Conservation (phyloP, 495 filamentous ascomycete genomes). For the Aspergillus funiculosus region DNA sequence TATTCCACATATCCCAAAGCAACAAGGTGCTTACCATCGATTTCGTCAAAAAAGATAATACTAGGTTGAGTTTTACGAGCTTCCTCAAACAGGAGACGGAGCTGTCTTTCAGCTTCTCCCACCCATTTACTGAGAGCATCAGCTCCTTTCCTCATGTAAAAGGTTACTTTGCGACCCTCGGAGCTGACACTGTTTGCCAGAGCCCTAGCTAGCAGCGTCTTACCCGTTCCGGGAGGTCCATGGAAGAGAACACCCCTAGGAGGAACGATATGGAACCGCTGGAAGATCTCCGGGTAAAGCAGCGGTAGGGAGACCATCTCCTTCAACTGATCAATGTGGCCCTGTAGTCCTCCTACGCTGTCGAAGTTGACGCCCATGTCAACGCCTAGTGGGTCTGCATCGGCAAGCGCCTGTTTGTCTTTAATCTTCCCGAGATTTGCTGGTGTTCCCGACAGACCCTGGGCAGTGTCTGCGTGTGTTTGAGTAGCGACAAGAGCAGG, state of each 20-base stretch:
- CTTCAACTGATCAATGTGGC: constrained; percentile 91
- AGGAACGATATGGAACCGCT: constrained; percentile 82
- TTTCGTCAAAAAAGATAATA: constrained; percentile 99
- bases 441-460: constrained; percentile 59
- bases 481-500: constrained; percentile 55
- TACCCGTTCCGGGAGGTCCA: constrained; percentile 94
- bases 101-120: constrained; percentile 91
- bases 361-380: constrained; percentile 88
- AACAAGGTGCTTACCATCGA: constrained; percentile 60
- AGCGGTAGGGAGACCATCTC: constrained; percentile 95
- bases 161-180: constrained; percentile 87
- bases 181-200: constrained; percentile 75
- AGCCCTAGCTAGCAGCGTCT: constrained; percentile 88
- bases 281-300: constrained; percentile 92
- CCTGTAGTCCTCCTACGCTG: constrained; percentile 82
- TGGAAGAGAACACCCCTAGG: constrained; percentile 94
- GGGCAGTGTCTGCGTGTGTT: constrained; percentile 59
- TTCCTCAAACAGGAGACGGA: constrained; percentile 91
- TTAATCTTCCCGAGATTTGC: constrained; percentile 87
- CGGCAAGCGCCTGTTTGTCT: constrained; percentile 72
- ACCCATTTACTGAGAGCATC: constrained; percentile 99
- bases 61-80: constrained; percentile 91
- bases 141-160: constrained; percentile 98
- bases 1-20: not conserved
- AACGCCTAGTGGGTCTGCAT: constrained; percentile 90